Conservation (phyloP, 148 eudicot species). For the Diospyros lotus region DNA sequence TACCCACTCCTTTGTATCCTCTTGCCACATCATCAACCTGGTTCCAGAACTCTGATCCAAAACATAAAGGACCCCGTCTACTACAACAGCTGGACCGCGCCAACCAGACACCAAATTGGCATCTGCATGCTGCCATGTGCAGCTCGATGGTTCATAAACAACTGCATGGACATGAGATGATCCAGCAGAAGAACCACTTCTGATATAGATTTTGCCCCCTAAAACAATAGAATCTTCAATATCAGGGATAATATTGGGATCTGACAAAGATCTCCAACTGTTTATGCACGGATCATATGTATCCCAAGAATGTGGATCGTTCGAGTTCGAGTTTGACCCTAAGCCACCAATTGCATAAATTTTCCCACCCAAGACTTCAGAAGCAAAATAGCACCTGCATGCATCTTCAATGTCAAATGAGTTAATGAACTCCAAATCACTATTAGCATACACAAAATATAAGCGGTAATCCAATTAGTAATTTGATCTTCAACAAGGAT, state of each 20-base stretch:
- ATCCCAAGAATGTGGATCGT: conserved; percentile 69
- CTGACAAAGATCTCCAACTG: conserved; percentile 54
- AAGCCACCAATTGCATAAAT: conserved; percentile 79
- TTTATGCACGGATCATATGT: conserved; percentile 42
- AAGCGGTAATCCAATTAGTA: background rate
- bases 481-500: background rate
- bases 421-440: conserved; percentile 1
- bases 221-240: conserved; percentile 63
- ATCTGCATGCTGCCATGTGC: conserved; percentile 59
- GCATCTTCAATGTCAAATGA: conserved; percentile 11
- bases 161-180: conserved; percentile 54
- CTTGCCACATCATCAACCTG: conserved; percentile 70
- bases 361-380: conserved; percentile 58
- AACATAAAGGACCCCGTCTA: conserved; percentile 51
- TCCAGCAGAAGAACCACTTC: conserved; percentile 48
- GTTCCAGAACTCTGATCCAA: conserved; percentile 75
- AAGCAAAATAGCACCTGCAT: conserved; percentile 81
- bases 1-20: conserved; percentile 55
- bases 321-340: conserved; percentile 49
- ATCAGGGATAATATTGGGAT: conserved; percentile 53
- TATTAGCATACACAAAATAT: background rate
- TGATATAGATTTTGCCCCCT: conserved; percentile 57
- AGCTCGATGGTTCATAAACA: conserved; percentile 55
- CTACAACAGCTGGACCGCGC: conserved; percentile 70
- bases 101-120: conserved; percentile 64